phyloP scores from a whole-genome alignment of 371 early-diverging fungal species.

The Saksenaea vasiformis region DNA sequence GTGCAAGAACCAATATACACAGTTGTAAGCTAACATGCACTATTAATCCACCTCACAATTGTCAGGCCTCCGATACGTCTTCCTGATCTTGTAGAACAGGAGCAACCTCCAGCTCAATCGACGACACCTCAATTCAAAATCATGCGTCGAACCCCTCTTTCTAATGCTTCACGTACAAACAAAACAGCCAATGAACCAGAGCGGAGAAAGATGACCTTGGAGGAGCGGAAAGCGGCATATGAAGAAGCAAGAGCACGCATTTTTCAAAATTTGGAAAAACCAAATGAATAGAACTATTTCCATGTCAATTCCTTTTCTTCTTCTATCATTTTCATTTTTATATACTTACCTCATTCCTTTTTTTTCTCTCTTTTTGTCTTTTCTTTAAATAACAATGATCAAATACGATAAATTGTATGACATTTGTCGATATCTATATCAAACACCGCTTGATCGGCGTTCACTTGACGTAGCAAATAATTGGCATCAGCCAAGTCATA shows the following conservation, averaged over 20 bases:
- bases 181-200: slow-evolving; percentile 26
- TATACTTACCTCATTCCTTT: too few species aligned
- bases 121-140: slow-evolving; percentile 18
- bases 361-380: neutral
- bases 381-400: neutral
- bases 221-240: slow-evolving; percentile 61
- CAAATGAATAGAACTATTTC: neutral
- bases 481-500: slow-evolving; percentile 24
- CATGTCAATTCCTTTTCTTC: neutral
- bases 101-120: slow-evolving; percentile 8
- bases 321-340: too few species aligned
- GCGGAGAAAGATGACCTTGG: slow-evolving; percentile 42
- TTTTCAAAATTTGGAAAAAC: slow-evolving; percentile 45
- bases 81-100: slow-evolving; percentile 30
- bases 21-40: neutral
- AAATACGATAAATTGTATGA: slow-evolving; percentile 21
- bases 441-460: slow-evolving; percentile 8
- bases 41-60: neutral
- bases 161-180: slow-evolving; percentile 17
- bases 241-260: slow-evolving; percentile 61
- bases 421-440: slow-evolving; percentile 24
- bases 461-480: slow-evolving; percentile 15
- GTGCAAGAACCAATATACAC: slow-evolving; percentile 32
- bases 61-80: slow-evolving; percentile 33
- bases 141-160: slow-evolving; percentile 16